Base-by-base conservation (phyloP, 768 basidiomycete species). In the Mycena amicta region DNA sequence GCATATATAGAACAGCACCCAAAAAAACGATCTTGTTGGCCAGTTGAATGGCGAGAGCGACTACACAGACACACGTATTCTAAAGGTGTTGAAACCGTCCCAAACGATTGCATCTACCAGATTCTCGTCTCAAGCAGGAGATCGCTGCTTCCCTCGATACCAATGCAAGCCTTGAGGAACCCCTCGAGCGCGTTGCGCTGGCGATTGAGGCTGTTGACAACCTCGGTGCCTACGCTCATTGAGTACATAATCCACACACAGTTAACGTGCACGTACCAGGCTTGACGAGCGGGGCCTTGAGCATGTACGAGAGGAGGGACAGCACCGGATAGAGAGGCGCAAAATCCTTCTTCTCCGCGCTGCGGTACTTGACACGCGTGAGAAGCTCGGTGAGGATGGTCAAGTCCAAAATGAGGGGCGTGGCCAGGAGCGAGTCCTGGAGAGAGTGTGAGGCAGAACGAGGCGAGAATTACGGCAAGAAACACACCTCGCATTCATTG, bases 231-330 rank as follows among this genome's bases (percentile, higher is more conserved):
- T n/a, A n/a, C n/a, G n/a, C n/a, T n/a, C n/a, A n/a, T n/a, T n/a
- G n/a, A n/a, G n/a, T n/a, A n/a, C n/a, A n/a, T n/a, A n/a, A n/a
- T n/a, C n/a, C n/a, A n/a, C n/a, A n/a, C n/a, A n/a, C n/a, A n/a
- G n/a, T n/a, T n/a, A n/a, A n/a, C n/a, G n/a, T n/a, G n/a, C n/a
- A n/a, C n/a, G n/a, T n/a, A 54, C 92, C 91, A 66, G 91, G 92
- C 80, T 95, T 95, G 76, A 95, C 94, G 69, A 95, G 85, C n/a
- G 94, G 93, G 0, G 94, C 95, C 82, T 97, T 97, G 77, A 96
- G 87, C 94, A 98, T 96, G 83, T 95, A 98, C 41, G 88, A 91
- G 55, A 98, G 82, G 61, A 98, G 84, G 39, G 94, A 96, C 54
- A 99, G 80, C 57, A 99, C 91, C 3, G 91, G 83, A 83, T 99